These are phyloP conservation scores for Brasilioporus rufonigricans DNA, from an alignment of 768 basidiomycete genomes.

Conservation along the genomic window DNA sequence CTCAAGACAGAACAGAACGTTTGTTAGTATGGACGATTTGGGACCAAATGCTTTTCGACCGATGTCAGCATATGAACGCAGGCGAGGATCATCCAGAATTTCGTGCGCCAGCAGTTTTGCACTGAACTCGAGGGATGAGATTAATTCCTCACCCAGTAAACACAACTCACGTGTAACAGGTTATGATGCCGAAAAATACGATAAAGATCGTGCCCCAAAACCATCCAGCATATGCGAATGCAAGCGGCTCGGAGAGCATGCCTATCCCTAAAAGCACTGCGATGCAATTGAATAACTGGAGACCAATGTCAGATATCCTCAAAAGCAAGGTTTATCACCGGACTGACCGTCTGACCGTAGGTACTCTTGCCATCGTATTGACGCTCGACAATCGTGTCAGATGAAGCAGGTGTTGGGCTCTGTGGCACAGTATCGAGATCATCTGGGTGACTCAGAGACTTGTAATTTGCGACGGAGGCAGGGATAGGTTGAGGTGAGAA, in stretches of 20 bases:
- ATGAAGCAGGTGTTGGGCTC: background rate
- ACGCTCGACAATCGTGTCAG: slow-evolving; percentile 11
- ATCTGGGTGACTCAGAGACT: background rate
- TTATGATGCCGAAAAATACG: slow-evolving; percentile 70
- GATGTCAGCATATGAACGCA: slow-evolving; percentile 88
- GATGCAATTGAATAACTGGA: slow-evolving; percentile 83
- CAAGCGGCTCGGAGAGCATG: slow-evolving; percentile 85
- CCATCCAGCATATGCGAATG: slow-evolving; percentile 93
- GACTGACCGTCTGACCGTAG: slow-evolving; percentile 66
- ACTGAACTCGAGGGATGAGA: slow-evolving; percentile 39
- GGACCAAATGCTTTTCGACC: slow-evolving; percentile 86
- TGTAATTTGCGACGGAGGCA: background rate
- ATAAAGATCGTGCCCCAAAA: slow-evolving; percentile 71
- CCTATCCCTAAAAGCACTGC: slow-evolving; percentile 87
- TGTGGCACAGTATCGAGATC: background rate
- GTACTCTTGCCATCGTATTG: slow-evolving; percentile 58
- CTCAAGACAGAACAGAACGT: slow-evolving; percentile 80
- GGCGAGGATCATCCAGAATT: slow-evolving; percentile 62
- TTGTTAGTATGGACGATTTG: slow-evolving; percentile 61
- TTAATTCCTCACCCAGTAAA: background rate
- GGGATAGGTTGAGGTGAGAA: slow-evolving; percentile 3
- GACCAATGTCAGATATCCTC: slow-evolving; percentile 1
- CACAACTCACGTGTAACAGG: slow-evolving; percentile 81
- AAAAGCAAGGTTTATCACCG: background rate
- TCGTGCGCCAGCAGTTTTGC: slow-evolving; percentile 84